phyloP scores from a whole-genome alignment of 2,329 filamentous ascomycete species.

The Diaporthe nobilis region DNA sequence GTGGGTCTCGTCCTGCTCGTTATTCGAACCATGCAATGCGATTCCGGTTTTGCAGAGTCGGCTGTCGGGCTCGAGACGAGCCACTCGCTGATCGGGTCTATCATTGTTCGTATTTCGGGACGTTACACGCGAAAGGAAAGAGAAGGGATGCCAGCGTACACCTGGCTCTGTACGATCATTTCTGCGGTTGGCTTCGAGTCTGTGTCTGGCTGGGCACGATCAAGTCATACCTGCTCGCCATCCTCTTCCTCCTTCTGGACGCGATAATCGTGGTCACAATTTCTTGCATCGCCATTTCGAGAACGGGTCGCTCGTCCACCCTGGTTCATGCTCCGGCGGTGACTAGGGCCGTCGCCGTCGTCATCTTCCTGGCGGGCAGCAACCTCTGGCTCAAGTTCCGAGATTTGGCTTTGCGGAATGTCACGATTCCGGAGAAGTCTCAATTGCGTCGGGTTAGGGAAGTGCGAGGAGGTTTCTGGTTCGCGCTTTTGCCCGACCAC shows the following conservation, averaged over 20 bases:
- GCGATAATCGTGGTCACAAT: constrained; percentile 24
- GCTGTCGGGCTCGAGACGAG: constrained; percentile 24
- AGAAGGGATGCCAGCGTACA: constrained; percentile 17
- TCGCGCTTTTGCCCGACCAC: constrained; percentile 31
- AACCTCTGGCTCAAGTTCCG: constrained; percentile 21
- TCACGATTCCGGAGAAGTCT: constrained; percentile 29
- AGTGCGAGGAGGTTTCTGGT: constrained; percentile 33
- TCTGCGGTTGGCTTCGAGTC: constrained; percentile 32
- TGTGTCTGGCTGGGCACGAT: constrained; percentile 36
- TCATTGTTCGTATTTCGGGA: constrained; percentile 27
- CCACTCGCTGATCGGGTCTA: constrained; percentile 39
- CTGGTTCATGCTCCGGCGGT: constrained; percentile 7
- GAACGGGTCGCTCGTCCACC: background rate
- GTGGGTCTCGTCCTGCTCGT: background rate
- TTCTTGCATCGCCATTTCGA: constrained; percentile 25
- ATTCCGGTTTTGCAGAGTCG: constrained; percentile 22
- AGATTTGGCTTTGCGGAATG: constrained; percentile 31
- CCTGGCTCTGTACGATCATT: constrained; percentile 37
- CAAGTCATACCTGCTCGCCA: constrained; percentile 36
- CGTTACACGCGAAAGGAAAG: constrained; percentile 5
- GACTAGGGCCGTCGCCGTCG: constrained; percentile 29
- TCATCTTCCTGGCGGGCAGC: constrained; percentile 19
- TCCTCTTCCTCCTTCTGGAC: constrained; percentile 35
- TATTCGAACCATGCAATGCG: constrained; percentile 5
- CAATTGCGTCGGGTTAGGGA: background rate